Evolutionary conservation across 2,329 filamentous ascomycete genomes (phyloP).

Genomic region (Xylaria multiplex): DNA sequence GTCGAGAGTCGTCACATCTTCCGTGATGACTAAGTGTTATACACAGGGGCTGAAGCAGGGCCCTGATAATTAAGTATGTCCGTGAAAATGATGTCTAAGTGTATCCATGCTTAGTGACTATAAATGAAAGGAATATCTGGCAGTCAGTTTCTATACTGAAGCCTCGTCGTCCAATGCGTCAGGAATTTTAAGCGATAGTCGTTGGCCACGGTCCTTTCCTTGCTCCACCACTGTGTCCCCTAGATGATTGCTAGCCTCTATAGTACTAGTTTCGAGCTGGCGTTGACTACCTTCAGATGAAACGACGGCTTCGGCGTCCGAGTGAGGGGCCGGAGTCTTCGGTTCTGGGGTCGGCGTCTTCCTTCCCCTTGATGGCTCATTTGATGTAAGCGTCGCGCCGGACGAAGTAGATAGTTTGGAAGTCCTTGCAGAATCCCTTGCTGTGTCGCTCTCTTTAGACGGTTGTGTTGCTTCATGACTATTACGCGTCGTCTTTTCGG

Average conservation of each 20-base stretch:
- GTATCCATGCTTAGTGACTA: slow-evolving; percentile 34
- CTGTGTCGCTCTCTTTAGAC: slow-evolving; percentile 29
- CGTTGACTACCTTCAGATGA: slow-evolving; percentile 28
- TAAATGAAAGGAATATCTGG: slow-evolving; percentile 25
- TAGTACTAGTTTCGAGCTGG: slow-evolving; percentile 20
- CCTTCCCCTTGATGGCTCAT: slow-evolving; percentile 17
- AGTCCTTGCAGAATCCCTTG: slow-evolving; percentile 20
- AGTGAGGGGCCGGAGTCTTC: background rate
- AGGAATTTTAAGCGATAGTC: slow-evolving; percentile 53
- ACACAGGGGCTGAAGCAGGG: slow-evolving; percentile 38
- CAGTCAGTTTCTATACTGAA: slow-evolving; percentile 29
- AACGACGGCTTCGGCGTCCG: background rate
- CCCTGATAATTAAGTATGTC: slow-evolving; percentile 31
- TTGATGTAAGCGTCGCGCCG: slow-evolving; percentile 16
- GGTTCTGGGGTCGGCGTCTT: slow-evolving; percentile 25
- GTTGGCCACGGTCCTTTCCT: slow-evolving; percentile 46
- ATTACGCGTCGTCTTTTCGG: slow-evolving; percentile 49
- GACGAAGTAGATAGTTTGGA: slow-evolving; percentile 35
- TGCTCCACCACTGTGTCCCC: slow-evolving; percentile 39
- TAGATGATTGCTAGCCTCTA: slow-evolving; percentile 35
- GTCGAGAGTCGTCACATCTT: slow-evolving; percentile 25
- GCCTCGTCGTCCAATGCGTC: slow-evolving; percentile 40
- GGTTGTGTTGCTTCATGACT: slow-evolving; percentile 49
- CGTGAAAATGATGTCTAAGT: slow-evolving; percentile 27
- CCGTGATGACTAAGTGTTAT: slow-evolving; percentile 42